These are phyloP conservation scores for Neofusicoccum sp. DNA, from an alignment of 2,329 filamentous ascomycete genomes.

Conservation along the genomic window DNA sequence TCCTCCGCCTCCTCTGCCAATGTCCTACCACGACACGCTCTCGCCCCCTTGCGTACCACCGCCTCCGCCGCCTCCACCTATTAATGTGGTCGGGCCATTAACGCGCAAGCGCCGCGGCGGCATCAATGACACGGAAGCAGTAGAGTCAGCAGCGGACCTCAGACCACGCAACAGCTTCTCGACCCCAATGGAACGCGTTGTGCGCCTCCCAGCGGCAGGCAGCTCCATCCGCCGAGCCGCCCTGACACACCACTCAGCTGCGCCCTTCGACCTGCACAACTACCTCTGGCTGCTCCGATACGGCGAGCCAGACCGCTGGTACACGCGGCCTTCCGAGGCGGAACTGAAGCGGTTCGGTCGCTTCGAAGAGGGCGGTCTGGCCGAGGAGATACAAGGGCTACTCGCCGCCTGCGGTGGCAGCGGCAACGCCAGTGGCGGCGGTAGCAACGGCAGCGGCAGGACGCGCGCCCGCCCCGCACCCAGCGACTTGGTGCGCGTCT, in stretches of 20 bases:
- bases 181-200: not conserved
- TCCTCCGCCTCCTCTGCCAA: not conserved
- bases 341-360: not conserved
- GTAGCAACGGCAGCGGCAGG: not conserved
- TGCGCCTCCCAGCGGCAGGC: not conserved
- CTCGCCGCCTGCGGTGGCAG: no score
- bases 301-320: conserved; percentile 8
- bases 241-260: conserved; percentile 5
- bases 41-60: not conserved
- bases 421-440: not conserved
- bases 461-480: not conserved
- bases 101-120: not conserved
- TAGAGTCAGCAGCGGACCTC: not conserved
- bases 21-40: not conserved
- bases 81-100: not conserved
- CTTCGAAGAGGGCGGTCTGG: not conserved
- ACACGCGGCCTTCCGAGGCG: not conserved
- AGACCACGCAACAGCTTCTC: not conserved
- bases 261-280: conserved; percentile 8
- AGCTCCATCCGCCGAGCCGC: not conserved
- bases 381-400: not conserved
- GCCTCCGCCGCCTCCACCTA: not conserved
- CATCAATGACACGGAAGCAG: not conserved
- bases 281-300: conserved; percentile 15
- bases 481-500: not conserved